Evolutionary conservation across 345 rosid species (phyloP).

Genomic region (Citrus maxima): DNA sequence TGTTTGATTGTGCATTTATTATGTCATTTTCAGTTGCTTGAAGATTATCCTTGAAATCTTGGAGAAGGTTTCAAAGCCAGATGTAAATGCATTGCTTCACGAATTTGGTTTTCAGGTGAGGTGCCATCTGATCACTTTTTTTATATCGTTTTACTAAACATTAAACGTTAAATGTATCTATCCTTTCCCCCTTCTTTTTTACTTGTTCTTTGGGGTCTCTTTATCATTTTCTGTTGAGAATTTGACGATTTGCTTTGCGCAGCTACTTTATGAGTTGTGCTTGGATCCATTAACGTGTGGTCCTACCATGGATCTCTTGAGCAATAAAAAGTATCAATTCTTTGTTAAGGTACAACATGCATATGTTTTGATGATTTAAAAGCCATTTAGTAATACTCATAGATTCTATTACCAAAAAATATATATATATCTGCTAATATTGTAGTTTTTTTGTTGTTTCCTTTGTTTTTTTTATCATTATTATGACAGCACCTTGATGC

Average conservation of each 20-base stretch:
- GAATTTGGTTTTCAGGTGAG: constrained; percentile 93
- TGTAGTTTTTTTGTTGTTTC: not conserved
- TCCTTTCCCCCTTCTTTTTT: not conserved
- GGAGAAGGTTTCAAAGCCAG: constrained; percentile 76
- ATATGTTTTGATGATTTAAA: constrained; percentile 3
- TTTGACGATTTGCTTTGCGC: constrained; percentile 26
- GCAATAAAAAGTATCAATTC: constrained; percentile 79
- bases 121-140: constrained; percentile 6
- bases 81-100: constrained; percentile 71
- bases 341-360: constrained; percentile 56
- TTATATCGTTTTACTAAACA: not conserved
- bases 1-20: constrained; percentile 4
- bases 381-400: not conserved
- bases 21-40: constrained; percentile 64
- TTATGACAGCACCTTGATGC: constrained; percentile 74
- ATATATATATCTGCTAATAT: not conserved
- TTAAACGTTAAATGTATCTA: not conserved
- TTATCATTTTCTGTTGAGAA: not conserved
- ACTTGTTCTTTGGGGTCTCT: not conserved
- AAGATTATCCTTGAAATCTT: constrained; percentile 87
- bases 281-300: constrained; percentile 80
- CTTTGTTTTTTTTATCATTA: constrained; percentile 8
- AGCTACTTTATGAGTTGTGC: constrained; percentile 86
- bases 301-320: constrained; percentile 81
- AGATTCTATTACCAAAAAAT: not conserved